These are phyloP conservation scores for Fimicolochytrium jonesii DNA, from an alignment of 192 early-diverging fungal genomes.

Conservation along the genomic window DNA sequence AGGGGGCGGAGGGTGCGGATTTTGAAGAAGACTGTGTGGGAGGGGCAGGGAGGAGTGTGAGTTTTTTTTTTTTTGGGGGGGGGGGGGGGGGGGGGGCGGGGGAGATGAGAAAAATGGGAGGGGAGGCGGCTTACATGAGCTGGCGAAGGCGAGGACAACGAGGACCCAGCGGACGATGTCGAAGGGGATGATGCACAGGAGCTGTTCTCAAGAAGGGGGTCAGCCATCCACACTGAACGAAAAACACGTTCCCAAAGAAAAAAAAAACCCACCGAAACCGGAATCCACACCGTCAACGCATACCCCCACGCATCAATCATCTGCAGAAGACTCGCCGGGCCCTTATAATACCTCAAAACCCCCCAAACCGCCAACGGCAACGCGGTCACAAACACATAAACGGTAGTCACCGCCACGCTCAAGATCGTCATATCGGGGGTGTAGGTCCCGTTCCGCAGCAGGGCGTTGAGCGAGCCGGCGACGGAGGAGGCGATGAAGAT, in stretches of 20 bases:
- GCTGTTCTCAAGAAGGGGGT: constrained; percentile 27
- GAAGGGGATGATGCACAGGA: constrained; percentile 78
- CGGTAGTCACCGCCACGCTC: constrained; percentile 71
- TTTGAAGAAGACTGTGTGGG: constrained; percentile 37
- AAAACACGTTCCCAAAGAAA: background rate
- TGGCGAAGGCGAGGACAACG: constrained; percentile 66
- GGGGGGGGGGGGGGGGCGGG: too few relatives aligned
- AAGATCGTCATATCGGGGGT: constrained; percentile 76
- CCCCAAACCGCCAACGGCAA: constrained; percentile 74
- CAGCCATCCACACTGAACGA: background rate
- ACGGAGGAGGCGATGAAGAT: constrained; percentile 92
- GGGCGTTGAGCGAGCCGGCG: constrained; percentile 74
- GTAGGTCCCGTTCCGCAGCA: constrained; percentile 34
- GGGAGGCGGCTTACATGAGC: constrained; percentile 65
- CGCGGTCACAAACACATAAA: constrained; percentile 78
- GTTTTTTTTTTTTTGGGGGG: too few relatives aligned
- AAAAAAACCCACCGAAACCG: constrained; percentile 63
- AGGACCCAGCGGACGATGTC: constrained; percentile 81
- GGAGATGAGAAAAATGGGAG: too few relatives aligned
- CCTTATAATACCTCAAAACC: constrained; percentile 78
- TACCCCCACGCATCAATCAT: constrained; percentile 88
- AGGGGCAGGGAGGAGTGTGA: too few relatives aligned
- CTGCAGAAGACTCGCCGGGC: constrained; percentile 75
- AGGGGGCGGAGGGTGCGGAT: constrained; percentile 34
- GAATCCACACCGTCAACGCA: constrained; percentile 88